Percentiles rank a stretch among this genome's conserved stretches.
phyloP scores from a whole-genome alignment of 1,284 basidiomycete genomes.

The Ustilago loliicola region DNA sequence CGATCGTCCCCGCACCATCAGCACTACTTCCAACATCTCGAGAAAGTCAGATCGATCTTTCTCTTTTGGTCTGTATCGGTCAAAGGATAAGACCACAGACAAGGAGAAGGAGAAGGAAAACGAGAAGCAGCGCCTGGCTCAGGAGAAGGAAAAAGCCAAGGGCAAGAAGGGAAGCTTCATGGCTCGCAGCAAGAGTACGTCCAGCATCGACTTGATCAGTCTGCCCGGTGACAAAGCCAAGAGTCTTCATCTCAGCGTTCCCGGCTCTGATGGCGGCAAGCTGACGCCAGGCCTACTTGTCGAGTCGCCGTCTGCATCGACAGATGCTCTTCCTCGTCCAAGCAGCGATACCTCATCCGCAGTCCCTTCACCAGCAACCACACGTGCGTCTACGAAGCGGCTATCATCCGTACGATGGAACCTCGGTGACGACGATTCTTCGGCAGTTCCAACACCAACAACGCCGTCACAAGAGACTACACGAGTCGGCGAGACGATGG shows the following conservation, averaged over 20 bases:
- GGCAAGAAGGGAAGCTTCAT: constrained; percentile 14
- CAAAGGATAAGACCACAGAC: constrained; percentile 28
- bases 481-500: constrained; percentile 14
- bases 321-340: constrained; percentile 21
- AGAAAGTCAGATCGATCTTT: constrained; percentile 48
- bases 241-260: constrained; percentile 24
- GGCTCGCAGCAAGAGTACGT: constrained; percentile 16
- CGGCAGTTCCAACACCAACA: background rate
- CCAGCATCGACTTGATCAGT: constrained; percentile 16
- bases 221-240: constrained; percentile 6
- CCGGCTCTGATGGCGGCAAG: constrained; percentile 6
- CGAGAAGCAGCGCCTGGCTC: constrained; percentile 8
- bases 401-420: constrained; percentile 47
- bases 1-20: constrained; percentile 28
- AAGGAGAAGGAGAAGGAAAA: constrained; percentile 21
- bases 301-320: constrained; percentile 35
- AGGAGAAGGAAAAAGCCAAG: constrained; percentile 20
- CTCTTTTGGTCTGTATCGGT: constrained; percentile 27
- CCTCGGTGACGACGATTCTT: constrained; percentile 17
- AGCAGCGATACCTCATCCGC: constrained; percentile 18
- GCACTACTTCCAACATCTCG: constrained; percentile 31
- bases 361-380: background rate
- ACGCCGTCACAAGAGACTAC: constrained; percentile 16
- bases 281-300: constrained; percentile 14
- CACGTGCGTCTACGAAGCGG: constrained; percentile 19